These are phyloP conservation scores for Plasmopara halstedii DNA, from an alignment of 352 stramenopile species.

Conservation along the genomic window DNA sequence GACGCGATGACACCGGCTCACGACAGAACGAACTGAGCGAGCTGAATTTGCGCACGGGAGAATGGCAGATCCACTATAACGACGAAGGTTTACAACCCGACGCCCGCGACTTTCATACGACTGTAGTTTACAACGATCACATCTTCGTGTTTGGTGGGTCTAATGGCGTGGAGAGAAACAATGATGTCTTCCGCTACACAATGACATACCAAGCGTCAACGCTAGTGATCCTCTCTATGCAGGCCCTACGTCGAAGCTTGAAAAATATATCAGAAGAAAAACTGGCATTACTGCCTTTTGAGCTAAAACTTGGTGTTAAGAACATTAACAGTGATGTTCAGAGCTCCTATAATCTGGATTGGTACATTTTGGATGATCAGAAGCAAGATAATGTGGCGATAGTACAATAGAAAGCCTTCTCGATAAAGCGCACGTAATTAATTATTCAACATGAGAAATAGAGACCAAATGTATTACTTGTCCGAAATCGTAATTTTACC, in stretches of 20 bases:
- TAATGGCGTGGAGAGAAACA: conserved; percentile 78
- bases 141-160: conserved; percentile 82
- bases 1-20: conserved; percentile 58
- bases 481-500: conserved; percentile 56
- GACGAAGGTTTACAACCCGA: conserved; percentile 62
- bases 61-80: conserved; percentile 56
- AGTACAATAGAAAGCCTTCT: conserved; percentile 33
- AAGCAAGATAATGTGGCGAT: conserved; percentile 26
- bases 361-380: conserved; percentile 51
- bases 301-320: conserved; percentile 55
- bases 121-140: conserved; percentile 58
- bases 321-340: conserved; percentile 68
- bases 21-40: conserved; percentile 69
- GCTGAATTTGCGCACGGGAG: conserved; percentile 46
- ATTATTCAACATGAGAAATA: conserved; percentile 1
- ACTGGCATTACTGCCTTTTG: conserved; percentile 43
- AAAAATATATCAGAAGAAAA: conserved; percentile 31
- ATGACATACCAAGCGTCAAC: conserved; percentile 52
- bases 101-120: conserved; percentile 76
- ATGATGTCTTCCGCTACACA: conserved; percentile 68
- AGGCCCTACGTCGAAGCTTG: conserved; percentile 43
- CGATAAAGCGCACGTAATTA: conserved; percentile 48
- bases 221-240: conserved; percentile 63
- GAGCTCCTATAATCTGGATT: conserved; percentile 54
- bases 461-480: conserved; percentile 22